These are phyloP conservation scores for Posidonia oceanica DNA, from an alignment of 116 monocot species.

Conservation along the genomic window DNA sequence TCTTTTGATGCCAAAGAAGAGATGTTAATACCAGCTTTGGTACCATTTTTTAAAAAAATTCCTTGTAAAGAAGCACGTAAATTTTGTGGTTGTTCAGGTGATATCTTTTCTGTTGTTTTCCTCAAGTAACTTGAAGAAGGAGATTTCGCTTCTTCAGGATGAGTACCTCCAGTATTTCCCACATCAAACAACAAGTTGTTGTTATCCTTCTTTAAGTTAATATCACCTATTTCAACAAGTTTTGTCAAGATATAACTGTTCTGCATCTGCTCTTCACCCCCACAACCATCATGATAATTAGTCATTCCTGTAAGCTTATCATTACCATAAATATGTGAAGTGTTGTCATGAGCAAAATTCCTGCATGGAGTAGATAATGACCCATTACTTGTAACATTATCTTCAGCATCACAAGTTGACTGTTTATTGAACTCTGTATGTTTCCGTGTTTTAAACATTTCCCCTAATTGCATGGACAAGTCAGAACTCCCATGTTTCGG, in stretches of 20 bases:
- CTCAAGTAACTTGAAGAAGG: slow-evolving; percentile 24
- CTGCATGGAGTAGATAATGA: slow-evolving; percentile 22
- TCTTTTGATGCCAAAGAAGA: slow-evolving; percentile 4
- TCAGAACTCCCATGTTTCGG: slow-evolving; percentile 3
- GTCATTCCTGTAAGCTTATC: slow-evolving; percentile 1
- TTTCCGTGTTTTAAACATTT: background rate
- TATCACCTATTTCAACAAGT: background rate
- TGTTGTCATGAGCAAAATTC: slow-evolving; percentile 8
- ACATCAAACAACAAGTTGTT: slow-evolving; percentile 6
- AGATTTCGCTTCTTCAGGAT: slow-evolving; percentile 13
- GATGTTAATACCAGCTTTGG: slow-evolving; percentile 1
- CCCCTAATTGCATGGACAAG: slow-evolving; percentile 3
- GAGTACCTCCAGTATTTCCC: background rate
- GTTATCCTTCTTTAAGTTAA: slow-evolving; percentile 9
- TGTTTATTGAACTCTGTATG: slow-evolving; percentile 9
- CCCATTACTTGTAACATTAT: background rate
- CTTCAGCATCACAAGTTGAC: slow-evolving; percentile 6
- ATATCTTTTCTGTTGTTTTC: slow-evolving; percentile 21
- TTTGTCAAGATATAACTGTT: background rate
- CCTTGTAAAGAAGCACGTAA: background rate
- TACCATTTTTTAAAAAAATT: slow-evolving; percentile 1
- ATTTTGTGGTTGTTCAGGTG: slow-evolving; percentile 11
- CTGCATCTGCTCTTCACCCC: background rate
- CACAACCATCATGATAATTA: slow-evolving; percentile 1
- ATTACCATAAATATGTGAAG: background rate